Percentiles rank a stretch among this genome's conserved stretches.
phyloP scores from a whole-genome alignment of 2,329 filamentous ascomycete species.

The Neonectria punicea region DNA sequence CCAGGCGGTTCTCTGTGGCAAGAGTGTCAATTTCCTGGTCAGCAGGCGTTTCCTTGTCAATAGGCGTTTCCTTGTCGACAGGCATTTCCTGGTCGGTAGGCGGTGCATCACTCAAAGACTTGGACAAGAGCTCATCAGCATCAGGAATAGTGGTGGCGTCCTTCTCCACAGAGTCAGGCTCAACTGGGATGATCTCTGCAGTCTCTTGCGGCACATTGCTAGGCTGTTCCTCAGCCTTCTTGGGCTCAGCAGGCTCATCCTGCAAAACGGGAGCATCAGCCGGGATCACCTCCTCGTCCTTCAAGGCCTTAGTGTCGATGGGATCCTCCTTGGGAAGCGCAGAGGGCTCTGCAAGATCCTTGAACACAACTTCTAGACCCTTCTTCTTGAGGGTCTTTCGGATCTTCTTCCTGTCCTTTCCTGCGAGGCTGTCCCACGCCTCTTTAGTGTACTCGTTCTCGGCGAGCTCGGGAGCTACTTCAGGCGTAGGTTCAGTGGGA shows the following conservation, averaged over 20 bases:
- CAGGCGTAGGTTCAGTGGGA: neutral
- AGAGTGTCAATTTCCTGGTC: slow-evolving; percentile 10
- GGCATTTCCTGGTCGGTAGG: neutral
- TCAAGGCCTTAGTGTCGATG: slow-evolving; percentile 3
- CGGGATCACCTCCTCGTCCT: neutral
- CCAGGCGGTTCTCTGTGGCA: slow-evolving; percentile 4
- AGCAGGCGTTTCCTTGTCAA: neutral
- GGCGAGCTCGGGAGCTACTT: neutral
- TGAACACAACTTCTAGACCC: slow-evolving; percentile 33
- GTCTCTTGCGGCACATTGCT: neutral
- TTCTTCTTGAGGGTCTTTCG: slow-evolving; percentile 39
- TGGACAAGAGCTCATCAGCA: slow-evolving; percentile 8
- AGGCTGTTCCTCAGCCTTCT: neutral
- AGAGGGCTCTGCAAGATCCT: slow-evolving; percentile 21
- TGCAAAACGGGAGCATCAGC: slow-evolving; percentile 7
- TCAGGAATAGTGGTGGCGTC: neutral
- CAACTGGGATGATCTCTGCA: neutral
- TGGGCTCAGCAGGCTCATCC: slow-evolving; percentile 4
- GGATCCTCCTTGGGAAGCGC: neutral
- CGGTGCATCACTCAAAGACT: slow-evolving; percentile 7
- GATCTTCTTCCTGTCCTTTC: slow-evolving; percentile 40
- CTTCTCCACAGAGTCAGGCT: slow-evolving; percentile 8
- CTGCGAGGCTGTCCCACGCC: slow-evolving; percentile 33
- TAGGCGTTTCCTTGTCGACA: neutral
- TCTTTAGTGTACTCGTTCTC: slow-evolving; percentile 38